Evolutionary conservation across 495 filamentous ascomycete species (phyloP), one percentile per base, ranked within the genome.

Genomic region (Podospora sp.): DNA sequence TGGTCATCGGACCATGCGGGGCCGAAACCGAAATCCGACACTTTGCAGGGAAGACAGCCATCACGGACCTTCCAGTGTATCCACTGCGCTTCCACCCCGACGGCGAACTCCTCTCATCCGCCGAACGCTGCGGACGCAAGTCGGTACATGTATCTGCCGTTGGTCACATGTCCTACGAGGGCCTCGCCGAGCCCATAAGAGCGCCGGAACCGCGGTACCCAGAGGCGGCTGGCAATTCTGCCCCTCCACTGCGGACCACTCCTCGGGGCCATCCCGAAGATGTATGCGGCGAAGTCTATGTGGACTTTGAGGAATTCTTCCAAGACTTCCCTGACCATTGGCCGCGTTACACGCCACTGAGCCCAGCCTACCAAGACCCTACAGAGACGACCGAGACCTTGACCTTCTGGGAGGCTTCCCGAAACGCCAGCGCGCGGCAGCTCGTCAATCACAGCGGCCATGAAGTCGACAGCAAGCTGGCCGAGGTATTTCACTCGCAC

Each of bases 41-140:
- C 11, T 83, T 72, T 68, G 72, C 77, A 2, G 79, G 78, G 0
- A 68, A 79, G 52, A 76, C 69, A 49, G 65, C 66, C 1, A 68
- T 82, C n/a, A 70, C 65, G 0, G 70, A 75, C 21, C 72, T 82
- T 1, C 61, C 67, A 1, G 33, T 80, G 14, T 79, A 71, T 65
- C 80, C 80, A 14, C 56, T 53, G 6, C 6, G 6, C 5, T 53
- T 53, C 16, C 50, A 53, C n/a, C 50, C 50, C 6, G 50, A 6
- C 5, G 16, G n/a, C 5, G 50, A 6, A 4, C 16, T 6, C n/a
- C 50, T 6, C 5, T 5, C 18, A 53, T 24, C 6, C 18, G 5
- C n/a, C 6, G 50, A 53, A 24, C 6, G 6, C n/a, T 6, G 50
- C 5, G 50, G 50, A 18, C 50, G 50, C 5, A 53, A 53, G 16